These are phyloP conservation scores for Codiaeum variegatum DNA, from an alignment of 441 rosid species.

Conservation along the genomic window DNA sequence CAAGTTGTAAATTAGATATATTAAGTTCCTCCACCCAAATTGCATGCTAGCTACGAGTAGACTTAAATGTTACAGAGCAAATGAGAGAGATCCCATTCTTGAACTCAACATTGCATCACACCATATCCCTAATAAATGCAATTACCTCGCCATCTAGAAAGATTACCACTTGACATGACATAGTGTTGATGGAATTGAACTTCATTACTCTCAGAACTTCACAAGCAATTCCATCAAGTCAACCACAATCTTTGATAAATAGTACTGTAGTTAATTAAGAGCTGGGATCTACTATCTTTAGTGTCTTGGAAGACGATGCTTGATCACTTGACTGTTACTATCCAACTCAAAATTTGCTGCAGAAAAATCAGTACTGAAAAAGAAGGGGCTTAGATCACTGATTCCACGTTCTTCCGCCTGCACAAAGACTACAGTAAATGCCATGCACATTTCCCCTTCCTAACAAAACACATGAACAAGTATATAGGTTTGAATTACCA, in stretches of 20 bases:
- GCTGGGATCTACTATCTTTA: neutral
- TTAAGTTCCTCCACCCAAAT: too few species aligned
- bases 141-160: neutral
- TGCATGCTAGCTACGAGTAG: too few species aligned
- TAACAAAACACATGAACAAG: neutral
- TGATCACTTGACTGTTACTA: slow-evolving; percentile 44
- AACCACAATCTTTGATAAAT: neutral
- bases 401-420: slow-evolving; percentile 93
- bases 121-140: neutral
- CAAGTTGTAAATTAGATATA: too few species aligned
- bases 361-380: slow-evolving; percentile 62
- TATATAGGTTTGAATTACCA: slow-evolving; percentile 39
- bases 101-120: neutral
- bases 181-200: neutral
- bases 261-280: neutral
- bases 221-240: too few species aligned
- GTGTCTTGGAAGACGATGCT: slow-evolving; percentile 43
- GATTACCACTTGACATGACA: neutral
- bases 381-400: slow-evolving; percentile 71
- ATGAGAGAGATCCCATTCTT: neutral
- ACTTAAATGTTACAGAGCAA: too few species aligned
- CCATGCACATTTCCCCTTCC: neutral
- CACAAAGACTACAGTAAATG: slow-evolving; percentile 9
- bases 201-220: neutral
- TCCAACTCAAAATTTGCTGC: slow-evolving; percentile 67